Evolutionary conservation across 2,329 filamentous ascomycete species (phyloP).

Genomic region (Alternaria infectoria): DNA sequence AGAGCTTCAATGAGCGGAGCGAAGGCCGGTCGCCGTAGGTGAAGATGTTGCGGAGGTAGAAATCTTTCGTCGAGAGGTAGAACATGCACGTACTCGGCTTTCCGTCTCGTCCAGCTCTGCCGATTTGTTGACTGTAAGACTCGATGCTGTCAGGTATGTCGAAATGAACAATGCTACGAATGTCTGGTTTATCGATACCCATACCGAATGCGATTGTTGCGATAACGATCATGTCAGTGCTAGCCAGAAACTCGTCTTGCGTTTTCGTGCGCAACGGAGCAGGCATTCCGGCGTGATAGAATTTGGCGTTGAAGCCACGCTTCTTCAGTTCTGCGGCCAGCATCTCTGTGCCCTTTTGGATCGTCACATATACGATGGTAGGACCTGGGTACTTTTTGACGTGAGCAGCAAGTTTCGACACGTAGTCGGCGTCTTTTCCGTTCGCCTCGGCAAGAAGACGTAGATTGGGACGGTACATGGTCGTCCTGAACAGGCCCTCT

Average conservation of each 20-base stretch:
- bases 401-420: constrained; percentile 69
- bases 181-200: constrained; percentile 96
- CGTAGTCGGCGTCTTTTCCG: constrained; percentile 72
- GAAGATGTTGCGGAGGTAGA: constrained; percentile 65
- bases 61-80: constrained; percentile 64
- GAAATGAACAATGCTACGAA: constrained; percentile 93
- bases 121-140: constrained; percentile 97
- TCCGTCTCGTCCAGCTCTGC: constrained; percentile 88
- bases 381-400: constrained; percentile 60
- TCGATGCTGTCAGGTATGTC: constrained; percentile 91
- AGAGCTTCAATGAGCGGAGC: constrained; percentile 52
- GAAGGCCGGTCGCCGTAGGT: constrained; percentile 66
- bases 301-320: constrained; percentile 71
- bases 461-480: constrained; percentile 65
- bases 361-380: constrained; percentile 67
- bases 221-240: constrained; percentile 82
- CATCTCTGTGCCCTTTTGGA: constrained; percentile 62
- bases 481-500: constrained; percentile 62
- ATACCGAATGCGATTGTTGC: constrained; percentile 98
- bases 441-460: constrained; percentile 62
- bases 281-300: constrained; percentile 84
- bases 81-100: constrained; percentile 67
- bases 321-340: constrained; percentile 71
- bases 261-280: constrained; percentile 69
- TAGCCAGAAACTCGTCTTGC: constrained; percentile 81